Percentiles rank a stretch among this genome's conserved stretches.
Conservation (phyloP, 2,329 filamentous ascomycete species). For the Herpotrichia juniperi region DNA sequence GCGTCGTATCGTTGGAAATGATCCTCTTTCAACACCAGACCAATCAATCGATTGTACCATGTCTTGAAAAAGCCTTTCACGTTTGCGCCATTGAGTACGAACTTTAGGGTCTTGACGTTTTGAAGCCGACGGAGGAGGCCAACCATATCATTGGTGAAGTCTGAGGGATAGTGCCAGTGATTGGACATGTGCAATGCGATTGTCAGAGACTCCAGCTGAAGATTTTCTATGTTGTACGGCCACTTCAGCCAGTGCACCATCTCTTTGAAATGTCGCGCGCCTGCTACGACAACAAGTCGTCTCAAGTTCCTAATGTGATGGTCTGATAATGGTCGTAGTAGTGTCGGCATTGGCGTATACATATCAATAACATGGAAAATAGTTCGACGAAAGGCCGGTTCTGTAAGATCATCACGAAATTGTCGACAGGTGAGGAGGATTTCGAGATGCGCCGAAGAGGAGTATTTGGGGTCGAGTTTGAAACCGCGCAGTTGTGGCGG, state of each 20-base stretch:
- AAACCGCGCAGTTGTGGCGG: slow-evolving; percentile 11
- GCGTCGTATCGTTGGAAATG: slow-evolving; percentile 48
- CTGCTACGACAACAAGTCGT: slow-evolving; percentile 35
- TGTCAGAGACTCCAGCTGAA: slow-evolving; percentile 41
- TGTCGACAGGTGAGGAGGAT: slow-evolving; percentile 47
- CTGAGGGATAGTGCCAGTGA: slow-evolving; percentile 42
- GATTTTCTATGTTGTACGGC: slow-evolving; percentile 36
- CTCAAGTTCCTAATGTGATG: slow-evolving; percentile 39
- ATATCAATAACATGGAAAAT: slow-evolving; percentile 41
- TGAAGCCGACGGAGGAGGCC: slow-evolving; percentile 39
- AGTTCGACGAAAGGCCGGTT: slow-evolving; percentile 43
- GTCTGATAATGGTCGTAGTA: slow-evolving; percentile 17
- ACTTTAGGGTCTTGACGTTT: slow-evolving; percentile 39
- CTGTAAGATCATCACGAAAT: slow-evolving; percentile 42
- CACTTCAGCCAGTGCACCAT: slow-evolving; percentile 37
- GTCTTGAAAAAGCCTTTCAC: slow-evolving; percentile 45
- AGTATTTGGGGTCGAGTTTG: slow-evolving; percentile 34
- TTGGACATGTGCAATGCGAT: slow-evolving; percentile 38
- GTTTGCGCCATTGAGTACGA: slow-evolving; percentile 42
- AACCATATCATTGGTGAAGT: slow-evolving; percentile 39
- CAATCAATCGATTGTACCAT: slow-evolving; percentile 48
- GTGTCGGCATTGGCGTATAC: slow-evolving; percentile 23
- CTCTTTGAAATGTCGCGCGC: slow-evolving; percentile 35
- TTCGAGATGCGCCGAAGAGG: slow-evolving; percentile 28
- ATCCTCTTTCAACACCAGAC: slow-evolving; percentile 48